These are phyloP conservation scores for Lasiodiplodia hormozganensis DNA, from an alignment of 2,329 filamentous ascomycete species.

Conservation along the genomic window DNA sequence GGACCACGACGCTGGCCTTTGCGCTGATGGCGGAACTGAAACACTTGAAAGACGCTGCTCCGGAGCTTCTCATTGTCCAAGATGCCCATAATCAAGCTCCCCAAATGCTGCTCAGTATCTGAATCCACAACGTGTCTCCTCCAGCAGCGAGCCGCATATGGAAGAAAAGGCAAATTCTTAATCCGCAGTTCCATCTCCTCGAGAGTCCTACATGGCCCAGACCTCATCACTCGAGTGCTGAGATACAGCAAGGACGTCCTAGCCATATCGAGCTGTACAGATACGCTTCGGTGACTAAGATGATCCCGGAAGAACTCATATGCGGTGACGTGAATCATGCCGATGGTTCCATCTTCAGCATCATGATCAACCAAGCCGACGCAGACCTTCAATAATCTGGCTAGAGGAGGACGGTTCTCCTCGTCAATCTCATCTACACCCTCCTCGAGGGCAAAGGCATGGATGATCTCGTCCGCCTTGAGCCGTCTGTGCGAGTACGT, in stretches of 20 bases:
- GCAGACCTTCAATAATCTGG: background rate
- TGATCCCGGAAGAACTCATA: background rate
- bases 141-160: background rate
- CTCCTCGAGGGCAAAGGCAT: background rate
- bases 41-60: background rate
- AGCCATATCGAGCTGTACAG: background rate
- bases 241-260: background rate
- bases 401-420: background rate
- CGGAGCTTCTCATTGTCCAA: background rate
- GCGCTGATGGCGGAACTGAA: background rate
- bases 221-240: background rate
- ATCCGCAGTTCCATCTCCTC: background rate
- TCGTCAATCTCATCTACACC: background rate
- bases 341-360: background rate
- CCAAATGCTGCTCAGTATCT: background rate
- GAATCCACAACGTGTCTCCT: background rate
- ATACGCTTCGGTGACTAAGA: background rate
- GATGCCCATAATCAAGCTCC: background rate
- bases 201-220: background rate
- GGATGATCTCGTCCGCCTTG: background rate
- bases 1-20: background rate
- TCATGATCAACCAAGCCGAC: background rate
- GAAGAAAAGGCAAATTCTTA: background rate
- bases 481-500: background rate
- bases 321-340: background rate